A percentile compares a stretch with the other conserved stretches of the same genome.
Evolutionary conservation across 805 yeast genomes (phyloP).

Genomic region (Isabelozyma gotoi): DNA sequence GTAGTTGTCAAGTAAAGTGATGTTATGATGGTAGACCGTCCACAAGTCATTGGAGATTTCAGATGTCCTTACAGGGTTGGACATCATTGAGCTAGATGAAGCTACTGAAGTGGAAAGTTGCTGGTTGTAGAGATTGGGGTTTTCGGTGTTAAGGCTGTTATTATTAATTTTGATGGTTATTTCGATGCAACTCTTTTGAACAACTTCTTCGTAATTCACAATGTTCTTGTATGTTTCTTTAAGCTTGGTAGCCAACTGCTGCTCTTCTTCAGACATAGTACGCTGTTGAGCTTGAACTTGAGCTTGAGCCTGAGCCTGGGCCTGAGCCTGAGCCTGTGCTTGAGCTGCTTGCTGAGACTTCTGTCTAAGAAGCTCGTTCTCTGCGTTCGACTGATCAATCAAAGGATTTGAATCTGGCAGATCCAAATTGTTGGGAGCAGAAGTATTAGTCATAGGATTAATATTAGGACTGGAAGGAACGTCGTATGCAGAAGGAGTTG

Average conservation of each 20-base stretch:
- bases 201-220: slow-evolving; percentile 63
- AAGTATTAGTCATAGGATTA: slow-evolving; percentile 29
- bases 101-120: slow-evolving; percentile 13
- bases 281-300: slow-evolving; percentile 16
- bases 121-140: slow-evolving; percentile 9
- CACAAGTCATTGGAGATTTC: slow-evolving; percentile 63
- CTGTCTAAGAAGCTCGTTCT: slow-evolving; percentile 3
- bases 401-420: slow-evolving; percentile 39
- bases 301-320: slow-evolving; percentile 10
- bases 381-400: slow-evolving; percentile 11
- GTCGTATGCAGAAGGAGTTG: slow-evolving; percentile 42
- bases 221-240: slow-evolving; percentile 75
- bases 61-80: slow-evolving; percentile 32
- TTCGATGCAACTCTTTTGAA: slow-evolving; percentile 68
- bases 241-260: slow-evolving; percentile 63
- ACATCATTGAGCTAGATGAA: slow-evolving; percentile 11
- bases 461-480: slow-evolving; percentile 41
- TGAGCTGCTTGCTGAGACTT: slow-evolving; percentile 3
- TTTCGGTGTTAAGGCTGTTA: slow-evolving; percentile 23
- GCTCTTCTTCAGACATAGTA: slow-evolving; percentile 58
- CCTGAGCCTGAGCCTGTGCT: slow-evolving; percentile 9
- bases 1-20: slow-evolving; percentile 66
- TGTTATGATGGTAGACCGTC: slow-evolving; percentile 68
- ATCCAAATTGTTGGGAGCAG: slow-evolving; percentile 35
- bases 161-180: slow-evolving; percentile 51